A percentile compares a stretch with the other conserved stretches of the same genome.
phyloP scores from a whole-genome alignment of 2,329 filamentous ascomycete genomes.

The Neofusicoccum cordaticola region DNA sequence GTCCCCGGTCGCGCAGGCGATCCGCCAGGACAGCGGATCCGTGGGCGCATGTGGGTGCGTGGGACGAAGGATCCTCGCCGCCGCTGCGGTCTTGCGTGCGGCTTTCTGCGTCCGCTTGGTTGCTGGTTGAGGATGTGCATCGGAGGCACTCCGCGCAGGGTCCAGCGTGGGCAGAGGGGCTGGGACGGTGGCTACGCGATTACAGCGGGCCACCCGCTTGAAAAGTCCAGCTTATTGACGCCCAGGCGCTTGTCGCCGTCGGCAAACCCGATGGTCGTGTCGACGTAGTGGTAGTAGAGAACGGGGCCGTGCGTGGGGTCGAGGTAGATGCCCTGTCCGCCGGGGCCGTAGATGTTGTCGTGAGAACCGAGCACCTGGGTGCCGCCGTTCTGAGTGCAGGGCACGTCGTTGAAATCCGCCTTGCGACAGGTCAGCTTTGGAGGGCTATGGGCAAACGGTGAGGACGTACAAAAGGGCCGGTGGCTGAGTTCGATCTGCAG shows the following conservation, averaged over 20 bases:
- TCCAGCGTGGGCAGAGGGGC: slow-evolving; percentile 20
- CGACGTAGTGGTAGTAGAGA: slow-evolving; percentile 35
- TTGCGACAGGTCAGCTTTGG: not conserved
- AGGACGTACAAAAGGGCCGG: slow-evolving; percentile 47
- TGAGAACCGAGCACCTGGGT: slow-evolving; percentile 59
- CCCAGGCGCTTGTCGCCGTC: slow-evolving; percentile 29
- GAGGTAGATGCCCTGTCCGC: slow-evolving; percentile 30
- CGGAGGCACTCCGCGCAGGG: slow-evolving; percentile 33
- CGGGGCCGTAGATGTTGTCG: slow-evolving; percentile 37
- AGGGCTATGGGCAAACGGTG: slow-evolving; percentile 2
- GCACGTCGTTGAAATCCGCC: not conserved
- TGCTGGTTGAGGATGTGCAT: slow-evolving; percentile 23
- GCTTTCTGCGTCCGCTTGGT: too few species aligned
- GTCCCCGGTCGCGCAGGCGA: too few species aligned
- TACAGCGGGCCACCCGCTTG: slow-evolving; percentile 26
- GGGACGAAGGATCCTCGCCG: too few species aligned
- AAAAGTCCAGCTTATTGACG: slow-evolving; percentile 31
- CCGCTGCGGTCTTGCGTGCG: too few species aligned
- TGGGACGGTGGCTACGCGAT: too few species aligned
- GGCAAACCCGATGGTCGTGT: slow-evolving; percentile 24
- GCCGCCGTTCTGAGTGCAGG: slow-evolving; percentile 54
- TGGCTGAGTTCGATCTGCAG: slow-evolving; percentile 53
- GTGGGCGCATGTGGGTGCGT: too few species aligned
- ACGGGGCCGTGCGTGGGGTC: slow-evolving; percentile 22
- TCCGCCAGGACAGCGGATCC: too few species aligned